Conservation (phyloP, 2,329 filamentous ascomycete genomes). For the Cylindrodendrum hubeiense region DNA sequence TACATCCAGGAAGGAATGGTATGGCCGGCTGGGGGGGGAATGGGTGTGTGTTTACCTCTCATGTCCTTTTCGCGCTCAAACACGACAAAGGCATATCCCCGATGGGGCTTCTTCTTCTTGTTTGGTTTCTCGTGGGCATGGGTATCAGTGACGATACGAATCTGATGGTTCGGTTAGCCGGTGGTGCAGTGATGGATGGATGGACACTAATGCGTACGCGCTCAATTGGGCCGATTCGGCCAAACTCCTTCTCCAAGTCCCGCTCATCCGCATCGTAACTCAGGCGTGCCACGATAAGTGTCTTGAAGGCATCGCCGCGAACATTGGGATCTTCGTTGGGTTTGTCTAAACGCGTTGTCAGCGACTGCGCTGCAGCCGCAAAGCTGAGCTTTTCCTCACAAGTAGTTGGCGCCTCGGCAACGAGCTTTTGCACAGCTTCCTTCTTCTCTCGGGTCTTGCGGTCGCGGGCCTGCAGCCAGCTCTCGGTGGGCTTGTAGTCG, state of each 20-base stretch:
- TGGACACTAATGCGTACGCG: conserved; percentile 68
- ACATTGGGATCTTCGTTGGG: conserved; percentile 89
- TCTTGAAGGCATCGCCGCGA: conserved; percentile 94
- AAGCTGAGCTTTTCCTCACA: conserved; percentile 61
- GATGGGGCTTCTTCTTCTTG: conserved; percentile 84
- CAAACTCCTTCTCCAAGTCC: conserved; percentile 94
- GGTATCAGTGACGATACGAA: conserved; percentile 86
- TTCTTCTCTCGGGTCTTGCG: conserved; percentile 86
- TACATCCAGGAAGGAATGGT: conserved; percentile 38
- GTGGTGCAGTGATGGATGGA: conserved; percentile 6
- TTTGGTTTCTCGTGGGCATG: conserved; percentile 76
- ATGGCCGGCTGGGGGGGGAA: conserved; percentile 46
- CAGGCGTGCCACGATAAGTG: conserved; percentile 89
- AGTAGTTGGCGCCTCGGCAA: conserved; percentile 72
- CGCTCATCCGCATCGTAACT: conserved; percentile 91
- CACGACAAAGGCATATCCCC: conserved; percentile 96
- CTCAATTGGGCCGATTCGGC: conserved; percentile 93
- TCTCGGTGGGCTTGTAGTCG: conserved; percentile 85
- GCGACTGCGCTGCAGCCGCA: conserved; percentile 11
- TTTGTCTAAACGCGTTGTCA: conserved; percentile 69
- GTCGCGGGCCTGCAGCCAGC: conserved; percentile 90
- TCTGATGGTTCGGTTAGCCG: conserved; percentile 63
- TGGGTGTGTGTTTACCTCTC: conserved; percentile 83
- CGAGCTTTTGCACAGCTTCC: conserved; percentile 71
- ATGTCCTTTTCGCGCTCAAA: conserved; percentile 98